Percentiles rank a stretch among this genome's conserved stretches.
phyloP scores from a whole-genome alignment of 1,284 basidiomycete species.

The Apiotrichum veenhuisii region DNA sequence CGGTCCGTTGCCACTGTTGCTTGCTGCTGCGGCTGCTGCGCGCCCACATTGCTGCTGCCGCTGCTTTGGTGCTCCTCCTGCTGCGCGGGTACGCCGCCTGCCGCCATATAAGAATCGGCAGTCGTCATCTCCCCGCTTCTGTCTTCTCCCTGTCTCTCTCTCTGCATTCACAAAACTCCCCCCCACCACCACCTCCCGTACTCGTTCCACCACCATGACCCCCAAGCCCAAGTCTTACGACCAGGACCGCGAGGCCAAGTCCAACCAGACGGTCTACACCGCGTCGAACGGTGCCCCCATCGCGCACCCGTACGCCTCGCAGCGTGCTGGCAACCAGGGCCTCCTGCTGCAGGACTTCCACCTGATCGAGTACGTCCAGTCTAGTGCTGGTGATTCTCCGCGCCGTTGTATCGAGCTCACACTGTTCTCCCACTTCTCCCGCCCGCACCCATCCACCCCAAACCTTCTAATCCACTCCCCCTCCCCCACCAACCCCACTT shows the following conservation, averaged over 20 bases:
- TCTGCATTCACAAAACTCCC: background rate
- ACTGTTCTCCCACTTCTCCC: background rate
- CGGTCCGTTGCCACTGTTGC: too few relatives aligned
- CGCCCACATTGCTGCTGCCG: background rate
- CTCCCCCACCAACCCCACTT: too few relatives aligned
- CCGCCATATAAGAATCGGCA: background rate
- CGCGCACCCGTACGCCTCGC: conserved; percentile 60
- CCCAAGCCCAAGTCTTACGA: conserved; percentile 15
- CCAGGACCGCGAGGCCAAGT: conserved; percentile 4
- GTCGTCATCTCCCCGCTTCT: background rate
- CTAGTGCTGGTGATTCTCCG: too few relatives aligned
- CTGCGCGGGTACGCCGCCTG: too few relatives aligned
- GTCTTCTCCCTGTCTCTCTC: background rate
- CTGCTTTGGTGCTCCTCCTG: too few relatives aligned
- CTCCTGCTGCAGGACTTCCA: conserved; percentile 74
- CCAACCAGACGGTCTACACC: conserved; percentile 59
- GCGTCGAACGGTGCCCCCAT: conserved; percentile 74
- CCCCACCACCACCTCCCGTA: conserved; percentile 45
- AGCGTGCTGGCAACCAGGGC: conserved; percentile 69
- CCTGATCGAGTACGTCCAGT: conserved; percentile 14
- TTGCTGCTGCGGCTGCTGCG: too few relatives aligned
- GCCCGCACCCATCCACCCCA: background rate
- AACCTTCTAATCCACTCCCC: too few relatives aligned
- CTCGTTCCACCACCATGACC: background rate
- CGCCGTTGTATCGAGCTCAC: background rate